These are phyloP conservation scores for Paraphaeosphaeria sporulosa DNA, from an alignment of 2,329 filamentous ascomycete species.

Conservation along the genomic window DNA sequence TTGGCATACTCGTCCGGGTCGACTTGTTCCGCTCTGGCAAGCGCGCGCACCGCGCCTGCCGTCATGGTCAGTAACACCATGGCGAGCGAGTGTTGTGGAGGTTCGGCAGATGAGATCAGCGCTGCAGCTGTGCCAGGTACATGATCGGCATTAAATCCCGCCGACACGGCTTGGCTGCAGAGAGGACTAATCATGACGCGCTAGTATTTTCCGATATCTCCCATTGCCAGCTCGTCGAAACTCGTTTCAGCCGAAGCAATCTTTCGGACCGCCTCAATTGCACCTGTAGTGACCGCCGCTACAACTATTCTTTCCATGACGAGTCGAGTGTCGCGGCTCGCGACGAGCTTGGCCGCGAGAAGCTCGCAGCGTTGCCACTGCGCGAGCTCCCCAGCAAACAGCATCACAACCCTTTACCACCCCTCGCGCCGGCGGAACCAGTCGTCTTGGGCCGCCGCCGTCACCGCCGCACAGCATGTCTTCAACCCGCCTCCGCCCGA, in stretches of 20 bases:
- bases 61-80: constrained; percentile 87
- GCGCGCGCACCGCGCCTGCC: constrained; percentile 68
- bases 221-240: constrained; percentile 7
- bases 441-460: constrained; percentile 80
- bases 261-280: constrained; percentile 35
- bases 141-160: not conserved
- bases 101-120: not conserved
- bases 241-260: constrained; percentile 20
- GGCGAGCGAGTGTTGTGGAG: constrained; percentile 11
- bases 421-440: constrained; percentile 56
- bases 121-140: not conserved
- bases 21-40: constrained; percentile 51
- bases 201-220: constrained; percentile 33
- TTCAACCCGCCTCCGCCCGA: constrained; percentile 68
- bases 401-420: constrained; percentile 42
- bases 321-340: constrained; percentile 47
- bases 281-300: constrained; percentile 16
- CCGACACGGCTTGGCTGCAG: constrained; percentile 9
- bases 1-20: constrained; percentile 28
- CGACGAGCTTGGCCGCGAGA: constrained; percentile 36
- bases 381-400: constrained; percentile 20
- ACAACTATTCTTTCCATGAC: constrained; percentile 34
- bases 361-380: constrained; percentile 35
- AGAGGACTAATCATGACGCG: constrained; percentile 9
- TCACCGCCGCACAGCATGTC: constrained; percentile 71